Conservation (phyloP, 345 rosid genomes). For the Eucalyptus tenuipes region DNA sequence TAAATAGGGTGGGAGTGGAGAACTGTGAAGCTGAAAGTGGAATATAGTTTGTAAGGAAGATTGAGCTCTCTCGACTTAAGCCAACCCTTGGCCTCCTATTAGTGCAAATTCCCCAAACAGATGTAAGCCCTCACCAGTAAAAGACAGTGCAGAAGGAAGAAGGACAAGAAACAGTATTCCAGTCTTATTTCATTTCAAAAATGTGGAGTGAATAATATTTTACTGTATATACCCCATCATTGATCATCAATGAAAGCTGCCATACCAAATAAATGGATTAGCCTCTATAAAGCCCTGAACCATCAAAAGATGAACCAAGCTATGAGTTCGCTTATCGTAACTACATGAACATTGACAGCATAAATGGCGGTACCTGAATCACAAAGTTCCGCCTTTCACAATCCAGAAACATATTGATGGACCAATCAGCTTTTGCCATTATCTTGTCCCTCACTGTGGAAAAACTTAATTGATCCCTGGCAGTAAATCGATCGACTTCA, state of each 20-base stretch:
- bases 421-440: constrained; percentile 55
- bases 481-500: constrained; percentile 85
- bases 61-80: not conserved
- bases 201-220: not conserved
- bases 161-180: not conserved
- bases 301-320: not conserved
- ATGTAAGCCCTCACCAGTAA: not conserved
- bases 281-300: not conserved
- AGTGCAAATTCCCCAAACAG: not conserved
- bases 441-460: constrained; percentile 81
- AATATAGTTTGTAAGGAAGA: not conserved
- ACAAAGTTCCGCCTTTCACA: constrained; percentile 94
- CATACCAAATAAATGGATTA: not conserved
- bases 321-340: not conserved
- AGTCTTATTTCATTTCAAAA: not conserved
- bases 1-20: not conserved
- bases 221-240: not conserved
- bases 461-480: constrained; percentile 89
- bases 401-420: constrained; percentile 70
- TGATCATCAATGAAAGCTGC: not conserved
- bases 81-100: not conserved
- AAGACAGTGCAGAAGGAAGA: not conserved
- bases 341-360: not conserved
- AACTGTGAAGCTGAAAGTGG: not conserved
- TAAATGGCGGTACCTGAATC: constrained; percentile 41